phyloP scores from a whole-genome alignment of 768 basidiomycete species.

The Ramaria sp. region DNA sequence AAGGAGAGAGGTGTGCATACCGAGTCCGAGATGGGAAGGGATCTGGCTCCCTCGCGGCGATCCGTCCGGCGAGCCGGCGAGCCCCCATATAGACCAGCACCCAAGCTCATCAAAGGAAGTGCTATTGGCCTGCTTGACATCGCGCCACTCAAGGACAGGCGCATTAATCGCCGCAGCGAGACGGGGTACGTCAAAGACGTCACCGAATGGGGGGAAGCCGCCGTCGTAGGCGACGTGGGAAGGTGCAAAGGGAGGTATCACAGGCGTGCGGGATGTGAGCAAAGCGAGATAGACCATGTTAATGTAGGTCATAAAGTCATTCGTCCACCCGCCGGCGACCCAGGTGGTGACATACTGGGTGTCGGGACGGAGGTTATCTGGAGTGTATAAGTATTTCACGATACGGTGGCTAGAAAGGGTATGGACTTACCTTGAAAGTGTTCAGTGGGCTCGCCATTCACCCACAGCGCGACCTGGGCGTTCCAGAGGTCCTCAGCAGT shows the following conservation, averaged over 20 bases:
- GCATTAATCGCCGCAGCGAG: conserved; percentile 32
- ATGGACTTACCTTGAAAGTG: conserved; percentile 40
- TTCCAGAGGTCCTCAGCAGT: conserved; percentile 1
- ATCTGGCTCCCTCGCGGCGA: conserved; percentile 17
- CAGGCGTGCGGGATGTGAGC: conserved; percentile 48
- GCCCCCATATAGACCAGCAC: conserved; percentile 35
- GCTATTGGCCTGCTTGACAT: conserved; percentile 39
- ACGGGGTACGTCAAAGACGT: conserved; percentile 50
- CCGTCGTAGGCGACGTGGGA: conserved; percentile 39
- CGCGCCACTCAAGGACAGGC: conserved; percentile 53
- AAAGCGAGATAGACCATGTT: conserved; percentile 52
- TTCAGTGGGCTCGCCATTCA: conserved; percentile 40
- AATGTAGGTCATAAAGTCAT: conserved; percentile 66
- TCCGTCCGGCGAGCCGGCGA: conserved; percentile 19
- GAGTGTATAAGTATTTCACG: background rate
- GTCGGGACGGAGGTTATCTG: conserved; percentile 54
- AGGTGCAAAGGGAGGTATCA: conserved; percentile 48
- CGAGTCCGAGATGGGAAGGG: conserved; percentile 20
- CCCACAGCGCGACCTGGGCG: conserved; percentile 1
- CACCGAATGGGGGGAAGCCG: conserved; percentile 42
- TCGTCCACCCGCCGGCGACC: conserved; percentile 75
- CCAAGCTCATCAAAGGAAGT: conserved; percentile 22
- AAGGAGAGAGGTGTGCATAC: conserved; percentile 21
- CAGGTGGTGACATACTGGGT: conserved; percentile 62
- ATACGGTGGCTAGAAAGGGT: background rate